Conservation (phyloP, 2,329 filamentous ascomycete species). For the Fusarium sacchari region DNA sequence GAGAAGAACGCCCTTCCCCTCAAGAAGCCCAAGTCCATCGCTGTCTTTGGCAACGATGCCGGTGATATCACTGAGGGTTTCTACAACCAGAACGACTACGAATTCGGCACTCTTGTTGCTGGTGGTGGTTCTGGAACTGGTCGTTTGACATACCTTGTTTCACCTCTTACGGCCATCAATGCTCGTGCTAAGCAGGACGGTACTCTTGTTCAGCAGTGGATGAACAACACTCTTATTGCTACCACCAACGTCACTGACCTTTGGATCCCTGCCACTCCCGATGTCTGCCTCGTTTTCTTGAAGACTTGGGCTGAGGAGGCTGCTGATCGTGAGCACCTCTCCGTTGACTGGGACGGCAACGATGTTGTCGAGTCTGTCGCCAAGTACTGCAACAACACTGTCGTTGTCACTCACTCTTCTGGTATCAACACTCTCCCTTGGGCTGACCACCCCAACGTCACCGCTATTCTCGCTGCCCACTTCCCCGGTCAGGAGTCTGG, state of each 20-base stretch:
- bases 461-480: conserved; percentile 74
- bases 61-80: conserved; percentile 69
- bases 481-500: conserved; percentile 78
- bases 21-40: conserved; percentile 65
- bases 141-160: conserved; percentile 51
- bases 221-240: conserved; percentile 58
- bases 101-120: conserved; percentile 66
- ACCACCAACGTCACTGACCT: conserved; percentile 55
- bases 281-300: conserved; percentile 73
- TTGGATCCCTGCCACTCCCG: conserved; percentile 61
- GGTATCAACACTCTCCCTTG: conserved; percentile 74
- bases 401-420: conserved; percentile 76
- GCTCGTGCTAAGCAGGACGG: conserved; percentile 59
- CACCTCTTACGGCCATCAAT: conserved; percentile 53
- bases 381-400: conserved; percentile 68
- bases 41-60: conserved; percentile 63
- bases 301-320: conserved; percentile 74
- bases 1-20: conserved; percentile 67
- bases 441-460: conserved; percentile 73
- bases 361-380: conserved; percentile 70
- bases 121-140: conserved; percentile 64
- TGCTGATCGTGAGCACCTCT: conserved; percentile 64
- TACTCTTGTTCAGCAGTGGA: conserved; percentile 57
- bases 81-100: conserved; percentile 70
- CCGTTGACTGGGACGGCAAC: conserved; percentile 69